Conservation (phyloP, 169 alveolate species). For the Plasmodium berghei region DNA sequence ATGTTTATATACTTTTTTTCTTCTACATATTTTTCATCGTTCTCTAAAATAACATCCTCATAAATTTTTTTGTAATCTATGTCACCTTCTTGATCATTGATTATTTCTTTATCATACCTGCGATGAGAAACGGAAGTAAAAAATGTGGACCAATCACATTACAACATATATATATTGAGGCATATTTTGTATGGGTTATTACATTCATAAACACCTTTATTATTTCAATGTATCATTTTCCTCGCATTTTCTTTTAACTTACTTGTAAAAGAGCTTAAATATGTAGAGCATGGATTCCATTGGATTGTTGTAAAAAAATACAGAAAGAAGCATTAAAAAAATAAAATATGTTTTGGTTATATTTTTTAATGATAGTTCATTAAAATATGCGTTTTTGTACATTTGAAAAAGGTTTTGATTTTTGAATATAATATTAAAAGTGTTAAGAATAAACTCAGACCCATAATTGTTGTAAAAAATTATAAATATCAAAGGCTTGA, state of each 20-base stretch:
- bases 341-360: constrained; percentile 42
- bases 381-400: constrained; percentile 41
- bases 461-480: constrained; percentile 43
- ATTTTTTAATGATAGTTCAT: constrained; percentile 37
- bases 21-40: constrained; percentile 36
- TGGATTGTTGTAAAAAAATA: constrained; percentile 46
- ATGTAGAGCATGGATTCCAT: constrained; percentile 52
- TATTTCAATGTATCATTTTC: background rate
- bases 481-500: constrained; percentile 45
- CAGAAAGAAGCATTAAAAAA: constrained; percentile 40
- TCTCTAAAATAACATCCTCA: constrained; percentile 40
- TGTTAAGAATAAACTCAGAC: constrained; percentile 17
- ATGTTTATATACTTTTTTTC: constrained; percentile 57
- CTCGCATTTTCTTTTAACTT: background rate
- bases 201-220: too few relatives aligned
- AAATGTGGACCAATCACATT: background rate
- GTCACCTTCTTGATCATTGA: constrained; percentile 41
- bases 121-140: background rate
- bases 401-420: constrained; percentile 32
- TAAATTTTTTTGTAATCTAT: constrained; percentile 36
- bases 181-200: too few relatives aligned
- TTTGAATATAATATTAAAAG: constrained; percentile 12
- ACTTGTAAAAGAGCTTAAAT: constrained; percentile 51
- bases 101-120: constrained; percentile 52
- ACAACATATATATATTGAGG: too few relatives aligned